Evolutionary conservation across 2,329 filamentous ascomycete species (phyloP).

Genomic region (Elsinoe necatrix): DNA sequence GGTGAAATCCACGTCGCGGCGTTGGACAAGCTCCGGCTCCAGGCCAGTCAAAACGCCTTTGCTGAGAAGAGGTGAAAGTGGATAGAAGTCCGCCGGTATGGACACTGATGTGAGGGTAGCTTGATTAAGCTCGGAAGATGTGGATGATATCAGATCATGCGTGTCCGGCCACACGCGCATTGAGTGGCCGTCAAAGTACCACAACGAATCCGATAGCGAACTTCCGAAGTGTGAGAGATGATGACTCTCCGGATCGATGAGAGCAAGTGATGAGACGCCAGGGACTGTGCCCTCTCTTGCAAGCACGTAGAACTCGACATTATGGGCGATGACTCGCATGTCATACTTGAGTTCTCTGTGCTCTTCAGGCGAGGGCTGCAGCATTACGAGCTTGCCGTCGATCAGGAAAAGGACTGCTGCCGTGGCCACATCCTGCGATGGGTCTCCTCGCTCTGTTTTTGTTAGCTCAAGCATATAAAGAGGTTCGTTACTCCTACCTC

Average conservation of each 20-base stretch:
- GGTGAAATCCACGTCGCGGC: conserved; percentile 83
- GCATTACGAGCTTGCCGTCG: conserved; percentile 86
- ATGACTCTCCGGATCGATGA: conserved; percentile 22
- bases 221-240: conserved; percentile 25
- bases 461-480: conserved; percentile 20
- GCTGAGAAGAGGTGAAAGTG: conserved; percentile 73
- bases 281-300: conserved; percentile 58
- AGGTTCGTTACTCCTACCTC: conserved; percentile 41
- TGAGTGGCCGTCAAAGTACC: conserved; percentile 84
- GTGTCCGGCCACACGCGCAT: conserved; percentile 86
- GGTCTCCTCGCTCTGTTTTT: conserved; percentile 65
- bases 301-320: conserved; percentile 88
- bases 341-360: conserved; percentile 88
- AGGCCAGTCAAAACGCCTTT: conserved; percentile 87
- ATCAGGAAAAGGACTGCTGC: conserved; percentile 95
- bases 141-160: conserved; percentile 68
- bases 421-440: conserved; percentile 87
- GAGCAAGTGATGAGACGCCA: conserved; percentile 2
- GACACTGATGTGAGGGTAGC: conserved; percentile 68
- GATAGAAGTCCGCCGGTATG: conserved; percentile 89
- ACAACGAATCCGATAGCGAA: conserved; percentile 74
- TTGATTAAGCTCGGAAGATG: conserved; percentile 54
- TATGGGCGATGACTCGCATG: conserved; percentile 93
- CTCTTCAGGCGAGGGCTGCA: conserved; percentile 78
- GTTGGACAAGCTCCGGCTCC: conserved; percentile 86